These are phyloP conservation scores for Penicillium brasilianum DNA, from an alignment of 2,329 filamentous ascomycete species.

Conservation along the genomic window DNA sequence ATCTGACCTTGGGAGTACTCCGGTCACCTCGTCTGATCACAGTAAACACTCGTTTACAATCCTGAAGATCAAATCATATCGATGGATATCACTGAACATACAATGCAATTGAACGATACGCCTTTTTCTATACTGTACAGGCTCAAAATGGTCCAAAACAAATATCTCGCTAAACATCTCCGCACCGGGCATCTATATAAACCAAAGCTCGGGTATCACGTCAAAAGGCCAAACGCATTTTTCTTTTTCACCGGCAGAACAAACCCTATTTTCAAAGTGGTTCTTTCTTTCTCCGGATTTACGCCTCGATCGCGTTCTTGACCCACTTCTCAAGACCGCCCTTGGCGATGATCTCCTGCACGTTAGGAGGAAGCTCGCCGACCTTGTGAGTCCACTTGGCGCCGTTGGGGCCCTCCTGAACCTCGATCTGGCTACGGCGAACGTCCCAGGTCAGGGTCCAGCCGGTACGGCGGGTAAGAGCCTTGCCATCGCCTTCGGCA, in stretches of 20 bases:
- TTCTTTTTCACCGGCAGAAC: conserved; percentile 1
- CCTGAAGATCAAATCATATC: background rate
- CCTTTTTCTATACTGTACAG: conserved; percentile 8
- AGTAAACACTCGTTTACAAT: background rate
- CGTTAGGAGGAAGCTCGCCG: conserved; percentile 80
- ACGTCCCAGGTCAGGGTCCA: conserved; percentile 88
- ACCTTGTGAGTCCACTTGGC: conserved; percentile 78
- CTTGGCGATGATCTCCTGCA: conserved; percentile 80
- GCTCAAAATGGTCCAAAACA: background rate
- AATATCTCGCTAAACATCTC: background rate
- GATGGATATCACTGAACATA: background rate
- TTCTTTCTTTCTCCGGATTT: background rate
- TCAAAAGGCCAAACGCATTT: conserved; percentile 20
- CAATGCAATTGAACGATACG: conserved; percentile 7
- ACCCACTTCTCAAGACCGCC: conserved; percentile 86
- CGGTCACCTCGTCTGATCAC: background rate
- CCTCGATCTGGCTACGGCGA: conserved; percentile 68
- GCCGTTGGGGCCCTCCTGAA: conserved; percentile 72
- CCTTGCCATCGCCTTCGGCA: conserved; percentile 25
- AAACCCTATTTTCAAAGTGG: conserved; percentile 3
- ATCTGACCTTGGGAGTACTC: background rate
- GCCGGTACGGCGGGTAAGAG: conserved; percentile 37
- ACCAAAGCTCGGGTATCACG: conserved; percentile 28
- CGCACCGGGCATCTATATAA: conserved; percentile 17
- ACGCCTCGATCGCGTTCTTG: conserved; percentile 64